Evolutionary conservation across 306 rosid species (phyloP), one percentile per base, ranked within the genome.

Genomic region (Urtica urens): DNA sequence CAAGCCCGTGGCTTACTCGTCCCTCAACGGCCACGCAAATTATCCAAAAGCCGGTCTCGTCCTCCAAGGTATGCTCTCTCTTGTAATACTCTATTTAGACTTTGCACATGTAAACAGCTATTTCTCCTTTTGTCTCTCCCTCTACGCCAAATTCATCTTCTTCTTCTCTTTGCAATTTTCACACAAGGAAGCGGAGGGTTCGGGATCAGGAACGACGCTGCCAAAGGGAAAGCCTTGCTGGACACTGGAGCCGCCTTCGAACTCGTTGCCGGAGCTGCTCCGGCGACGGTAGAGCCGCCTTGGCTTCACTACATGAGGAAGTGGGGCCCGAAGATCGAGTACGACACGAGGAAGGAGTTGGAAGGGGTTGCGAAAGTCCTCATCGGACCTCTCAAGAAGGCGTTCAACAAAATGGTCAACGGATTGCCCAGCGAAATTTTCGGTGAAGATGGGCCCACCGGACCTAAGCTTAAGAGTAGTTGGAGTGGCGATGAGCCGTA

Each of bases 371-470:
- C 65, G 58, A 78, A 67, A 18, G 0, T 39, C 0, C 54, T 87
- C 64, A 74, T 74, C 2, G 79, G 64, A 1, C 54, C 17, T 10
- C 34, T 80, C 5, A 83, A 60, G 66, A 8, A 20, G 10, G 48
- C 29, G 8, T 63, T 83, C 11, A 29, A 26, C 10, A 64, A 51
- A 0, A 10, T 72, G 26, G 31, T 73, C 3, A 58, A 2, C 1
- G 26, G 55, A 15, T 41, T 87, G 23, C 96, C 96, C 1, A 12
- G 25, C 49, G 94, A 87, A 42, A 19, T 80, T 10, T 17, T 74
- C 10, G 86, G 88, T 33, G 83, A 78, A 49, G 81, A 76, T 48
- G 94, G 94, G 11, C 96, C 96, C 6, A 76, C 83, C 0, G 96
- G 94, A 17, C 96, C 96, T 4, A 87, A 83, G 66, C 23, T 28